Evolutionary conservation across 768 basidiomycete species (phyloP).

Genomic region (Serendipita indica): DNA sequence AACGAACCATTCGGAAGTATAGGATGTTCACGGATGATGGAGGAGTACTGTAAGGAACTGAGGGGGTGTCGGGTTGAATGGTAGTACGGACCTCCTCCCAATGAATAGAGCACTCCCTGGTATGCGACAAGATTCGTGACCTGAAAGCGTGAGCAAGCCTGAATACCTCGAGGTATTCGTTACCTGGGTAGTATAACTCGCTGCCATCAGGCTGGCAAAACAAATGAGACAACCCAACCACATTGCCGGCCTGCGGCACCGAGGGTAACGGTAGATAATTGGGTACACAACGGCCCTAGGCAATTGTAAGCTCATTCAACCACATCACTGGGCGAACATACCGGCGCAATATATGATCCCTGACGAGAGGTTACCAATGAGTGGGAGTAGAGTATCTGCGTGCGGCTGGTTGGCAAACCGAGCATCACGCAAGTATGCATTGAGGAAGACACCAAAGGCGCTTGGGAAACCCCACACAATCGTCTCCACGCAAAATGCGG

Average conservation of each 20-base stretch:
- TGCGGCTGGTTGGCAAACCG: conserved; percentile 16
- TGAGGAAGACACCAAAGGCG: conserved; percentile 22
- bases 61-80: neutral
- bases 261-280: conserved; percentile 17
- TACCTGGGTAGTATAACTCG: conserved; percentile 20
- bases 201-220: conserved; percentile 19
- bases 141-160: conserved; percentile 13
- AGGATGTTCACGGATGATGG: conserved; percentile 19
- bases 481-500: conserved; percentile 20
- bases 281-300: conserved; percentile 21
- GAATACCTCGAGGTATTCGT: neutral
- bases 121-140: conserved; percentile 18
- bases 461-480: conserved; percentile 23
- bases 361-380: conserved; percentile 21
- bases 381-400: conserved; percentile 20
- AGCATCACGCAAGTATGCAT: conserved; percentile 21
- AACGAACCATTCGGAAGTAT: conserved; percentile 25
- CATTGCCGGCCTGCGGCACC: conserved; percentile 16
- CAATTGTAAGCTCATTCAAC: neutral
- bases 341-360: conserved; percentile 23
- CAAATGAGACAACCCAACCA: conserved; percentile 19
- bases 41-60: conserved; percentile 16
- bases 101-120: conserved; percentile 23
- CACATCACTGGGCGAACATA: conserved; percentile 4
- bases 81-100: conserved; percentile 19